Conservation (phyloP, 306 rosid genomes). For the Biancaea sappan region DNA sequence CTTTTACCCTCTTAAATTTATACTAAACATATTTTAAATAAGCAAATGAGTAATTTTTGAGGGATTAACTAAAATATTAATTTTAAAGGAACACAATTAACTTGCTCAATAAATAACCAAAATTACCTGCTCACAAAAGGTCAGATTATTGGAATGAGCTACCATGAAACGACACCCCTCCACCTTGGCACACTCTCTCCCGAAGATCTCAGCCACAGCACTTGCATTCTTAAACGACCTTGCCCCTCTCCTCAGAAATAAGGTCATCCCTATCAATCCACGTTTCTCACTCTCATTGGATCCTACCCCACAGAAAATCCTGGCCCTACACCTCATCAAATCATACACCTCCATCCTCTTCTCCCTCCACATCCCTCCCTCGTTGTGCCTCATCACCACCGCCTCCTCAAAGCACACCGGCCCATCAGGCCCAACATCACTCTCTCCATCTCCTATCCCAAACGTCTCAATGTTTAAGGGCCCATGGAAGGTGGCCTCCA, state of each 20-base stretch:
- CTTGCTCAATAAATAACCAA: too few relatives aligned
- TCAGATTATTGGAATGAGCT: conserved; percentile 59
- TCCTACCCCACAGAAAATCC: conserved; percentile 53
- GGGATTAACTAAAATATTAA: too few relatives aligned
- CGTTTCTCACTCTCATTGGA: conserved; percentile 5
- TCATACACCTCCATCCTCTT: conserved; percentile 63
- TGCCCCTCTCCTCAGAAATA: conserved; percentile 59
- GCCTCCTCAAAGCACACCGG: conserved; percentile 70
- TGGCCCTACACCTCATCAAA: conserved; percentile 68
- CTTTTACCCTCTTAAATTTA: too few relatives aligned
- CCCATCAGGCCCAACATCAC: conserved; percentile 11
- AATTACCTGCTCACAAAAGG: conserved; percentile 67
- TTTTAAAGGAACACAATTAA: too few relatives aligned
- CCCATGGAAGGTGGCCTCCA: conserved; percentile 63
- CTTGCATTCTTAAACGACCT: conserved; percentile 60
- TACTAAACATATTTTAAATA: too few relatives aligned
- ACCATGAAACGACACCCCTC: conserved; percentile 54
- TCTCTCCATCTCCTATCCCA: conserved; percentile 5
- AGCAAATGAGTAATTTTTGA: too few relatives aligned
- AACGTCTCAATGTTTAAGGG: conserved; percentile 46
- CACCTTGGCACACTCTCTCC: conserved; percentile 51
- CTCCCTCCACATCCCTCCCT: conserved; percentile 71
- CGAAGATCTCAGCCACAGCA: conserved; percentile 44
- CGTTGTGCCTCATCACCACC: conserved; percentile 74
- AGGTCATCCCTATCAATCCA: conserved; percentile 49